These are phyloP conservation scores for Musa balbisiana DNA, from an alignment of 202 grass and related monocot species.

Conservation along the genomic window DNA sequence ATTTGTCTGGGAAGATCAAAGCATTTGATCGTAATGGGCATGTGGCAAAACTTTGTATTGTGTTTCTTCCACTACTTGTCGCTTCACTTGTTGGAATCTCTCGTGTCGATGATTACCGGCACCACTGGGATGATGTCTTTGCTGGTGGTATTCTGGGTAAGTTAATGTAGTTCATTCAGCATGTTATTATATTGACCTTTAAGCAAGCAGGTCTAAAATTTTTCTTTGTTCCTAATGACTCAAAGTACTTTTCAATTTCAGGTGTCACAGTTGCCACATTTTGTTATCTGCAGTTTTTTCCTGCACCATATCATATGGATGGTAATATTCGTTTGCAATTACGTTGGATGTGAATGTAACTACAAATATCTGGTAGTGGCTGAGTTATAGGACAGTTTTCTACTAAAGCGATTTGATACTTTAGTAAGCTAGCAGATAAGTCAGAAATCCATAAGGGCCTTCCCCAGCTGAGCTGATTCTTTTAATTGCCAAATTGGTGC, in stretches of 20 bases:
- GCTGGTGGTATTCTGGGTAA: conserved; percentile 55
- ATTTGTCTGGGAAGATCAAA: conserved; percentile 66
- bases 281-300: conserved; percentile 78
- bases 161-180: conserved; percentile 3
- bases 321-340: conserved; percentile 26
- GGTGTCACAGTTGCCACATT: conserved; percentile 37
- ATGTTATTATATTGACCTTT: neutral
- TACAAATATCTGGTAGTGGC: neutral
- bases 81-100: conserved; percentile 70
- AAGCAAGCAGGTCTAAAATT: neutral
- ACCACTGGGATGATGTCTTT: conserved; percentile 86
- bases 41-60: conserved; percentile 70
- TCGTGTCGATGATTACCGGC: conserved; percentile 64
- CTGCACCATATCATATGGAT: conserved; percentile 51
- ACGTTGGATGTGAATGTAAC: neutral
- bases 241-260: conserved; percentile 25
- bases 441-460: neutral
- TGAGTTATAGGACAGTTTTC: neutral
- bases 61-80: conserved; percentile 63
- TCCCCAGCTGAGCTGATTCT: neutral
- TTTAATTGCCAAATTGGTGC: neutral
- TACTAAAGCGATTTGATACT: neutral
- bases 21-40: conserved; percentile 54
- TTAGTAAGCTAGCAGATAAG: neutral
- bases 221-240: neutral